Evolutionary conservation across 306 rosid genomes (phyloP), one percentile per base, ranked within the genome.

Genomic region (Prunus kanzakura): DNA sequence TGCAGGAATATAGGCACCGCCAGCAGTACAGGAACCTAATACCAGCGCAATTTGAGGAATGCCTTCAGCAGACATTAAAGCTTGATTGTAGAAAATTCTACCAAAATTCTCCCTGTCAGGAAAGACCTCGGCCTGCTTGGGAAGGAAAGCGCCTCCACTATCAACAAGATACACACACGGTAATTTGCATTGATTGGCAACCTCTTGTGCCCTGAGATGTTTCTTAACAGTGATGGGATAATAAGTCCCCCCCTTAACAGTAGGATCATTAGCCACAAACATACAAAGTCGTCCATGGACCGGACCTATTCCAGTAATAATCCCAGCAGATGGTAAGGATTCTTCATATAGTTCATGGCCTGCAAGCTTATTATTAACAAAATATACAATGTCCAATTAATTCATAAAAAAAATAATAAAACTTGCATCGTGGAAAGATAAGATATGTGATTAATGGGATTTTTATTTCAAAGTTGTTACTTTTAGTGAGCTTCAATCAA

Each of bases 141-240:
- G 98, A 73, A 95, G 97, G 82, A 82, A 95, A 76, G 98, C 98
- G 1, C 98, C 98, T 74, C 98, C 98, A 65, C 98, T 95, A 74
- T 95, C 98, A 69, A 95, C 98, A 69, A 95, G 95, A 87, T 95
- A 95, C 43, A 95, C 74, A 72, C 98, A 92, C 2, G 98, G 98
- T 70, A 95, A 87, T 64, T 88, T 95, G 81, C 97, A 95, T 51
- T 82, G 87, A 51, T 93, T 84, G 15, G 97, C 97, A 82, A 92
- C 88, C 85, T 95, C 98, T 65, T 92, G 98, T 16, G 98, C 97
- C 82, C 98, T 89, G 27, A 92, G 98, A 78, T 95, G 97, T 61
- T 95, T 95, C 91, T 95, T 95, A 80, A 95, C 98, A 47, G 98
- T 95, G 64, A 92, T 88, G 70, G 98, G 98, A 86, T 89, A 95